Conservation (phyloP, 331 rosid species). For the Cydonia oblonga region DNA sequence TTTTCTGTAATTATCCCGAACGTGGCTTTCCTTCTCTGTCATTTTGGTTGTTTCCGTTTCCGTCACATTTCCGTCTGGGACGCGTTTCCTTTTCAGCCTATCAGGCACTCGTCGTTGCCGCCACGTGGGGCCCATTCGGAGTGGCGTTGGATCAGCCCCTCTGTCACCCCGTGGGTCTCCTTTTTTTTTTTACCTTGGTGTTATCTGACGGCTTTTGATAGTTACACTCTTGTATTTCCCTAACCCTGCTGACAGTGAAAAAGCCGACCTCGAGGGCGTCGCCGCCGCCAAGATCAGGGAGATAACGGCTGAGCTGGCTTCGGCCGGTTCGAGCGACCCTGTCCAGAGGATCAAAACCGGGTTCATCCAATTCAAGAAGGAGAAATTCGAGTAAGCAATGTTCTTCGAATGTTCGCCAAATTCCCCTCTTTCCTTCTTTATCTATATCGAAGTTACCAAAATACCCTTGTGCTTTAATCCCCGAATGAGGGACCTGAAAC, state of each 20-base stretch:
- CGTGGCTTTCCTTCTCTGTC: slow-evolving; percentile 2
- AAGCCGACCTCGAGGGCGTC: slow-evolving; percentile 43
- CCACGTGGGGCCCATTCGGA: slow-evolving; percentile 13
- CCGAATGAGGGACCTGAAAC: background rate
- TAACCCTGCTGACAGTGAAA: slow-evolving; percentile 24
- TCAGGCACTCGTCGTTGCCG: background rate
- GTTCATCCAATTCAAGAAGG: slow-evolving; percentile 55
- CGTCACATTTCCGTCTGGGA: background rate
- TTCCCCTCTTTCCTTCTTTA: background rate
- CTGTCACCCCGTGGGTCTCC: slow-evolving; percentile 6
- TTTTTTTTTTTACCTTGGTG: background rate
- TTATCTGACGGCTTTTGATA: slow-evolving; percentile 1
- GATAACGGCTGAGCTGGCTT: slow-evolving; percentile 56
- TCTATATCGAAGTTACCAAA: background rate
- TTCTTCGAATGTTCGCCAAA: slow-evolving; percentile 16
- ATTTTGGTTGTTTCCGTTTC: background rate
- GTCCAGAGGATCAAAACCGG: slow-evolving; percentile 69
- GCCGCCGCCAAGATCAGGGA: slow-evolving; percentile 84
- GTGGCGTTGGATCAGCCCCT: background rate
- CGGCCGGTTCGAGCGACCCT: slow-evolving; percentile 34
- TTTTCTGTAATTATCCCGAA: background rate
- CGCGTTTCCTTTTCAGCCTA: background rate
- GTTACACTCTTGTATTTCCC: background rate
- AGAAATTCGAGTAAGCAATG: slow-evolving; percentile 61
- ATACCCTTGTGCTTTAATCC: background rate